phyloP scores from a whole-genome alignment of 495 filamentous ascomycete species.

The Oleoguttula mirabilis region DNA sequence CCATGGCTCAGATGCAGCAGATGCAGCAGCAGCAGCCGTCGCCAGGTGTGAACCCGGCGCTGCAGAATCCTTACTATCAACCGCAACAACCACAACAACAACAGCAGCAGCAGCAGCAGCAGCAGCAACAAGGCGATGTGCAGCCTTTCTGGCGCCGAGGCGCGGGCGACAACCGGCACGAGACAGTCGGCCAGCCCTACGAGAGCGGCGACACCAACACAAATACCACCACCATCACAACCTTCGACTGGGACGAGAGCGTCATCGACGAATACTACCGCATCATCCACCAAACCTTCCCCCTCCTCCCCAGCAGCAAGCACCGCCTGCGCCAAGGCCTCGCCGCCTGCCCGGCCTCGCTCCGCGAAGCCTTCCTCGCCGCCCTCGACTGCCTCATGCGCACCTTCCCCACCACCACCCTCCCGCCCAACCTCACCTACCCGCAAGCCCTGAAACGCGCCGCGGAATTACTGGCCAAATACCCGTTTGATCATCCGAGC shows the following conservation, averaged over 20 bases:
- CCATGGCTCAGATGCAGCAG: constrained; percentile 4
- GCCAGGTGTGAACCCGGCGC: not conserved
- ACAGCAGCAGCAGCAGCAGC: not conserved
- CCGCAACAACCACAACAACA: not conserved
- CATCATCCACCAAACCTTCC: constrained; percentile 60
- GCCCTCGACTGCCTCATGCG: constrained; percentile 52
- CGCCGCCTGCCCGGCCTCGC: constrained; percentile 43
- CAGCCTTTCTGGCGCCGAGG: constrained; percentile 19
- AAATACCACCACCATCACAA: constrained; percentile 2
- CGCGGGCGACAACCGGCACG: constrained; percentile 1
- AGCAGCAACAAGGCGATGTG: not conserved
- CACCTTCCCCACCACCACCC: constrained; percentile 39
- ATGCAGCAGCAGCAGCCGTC: not conserved
- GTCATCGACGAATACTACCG: constrained; percentile 23
- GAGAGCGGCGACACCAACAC: constrained; percentile 3
- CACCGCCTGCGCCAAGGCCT: constrained; percentile 49
- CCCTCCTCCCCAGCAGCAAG: constrained; percentile 58
- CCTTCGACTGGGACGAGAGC: constrained; percentile 19
- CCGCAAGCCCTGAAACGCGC: constrained; percentile 30
- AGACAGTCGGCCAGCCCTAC: constrained; percentile 4
- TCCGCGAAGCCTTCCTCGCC: constrained; percentile 61
- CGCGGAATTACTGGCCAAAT: constrained; percentile 39
- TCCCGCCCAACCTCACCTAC: constrained; percentile 24
- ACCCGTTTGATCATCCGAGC: constrained; percentile 39
- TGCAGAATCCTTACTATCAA: not conserved